A percentile compares a stretch with the other conserved stretches of the same genome.
Conservation (phyloP, 2,329 filamentous ascomycete species). For the Trichoderma gracile region DNA sequence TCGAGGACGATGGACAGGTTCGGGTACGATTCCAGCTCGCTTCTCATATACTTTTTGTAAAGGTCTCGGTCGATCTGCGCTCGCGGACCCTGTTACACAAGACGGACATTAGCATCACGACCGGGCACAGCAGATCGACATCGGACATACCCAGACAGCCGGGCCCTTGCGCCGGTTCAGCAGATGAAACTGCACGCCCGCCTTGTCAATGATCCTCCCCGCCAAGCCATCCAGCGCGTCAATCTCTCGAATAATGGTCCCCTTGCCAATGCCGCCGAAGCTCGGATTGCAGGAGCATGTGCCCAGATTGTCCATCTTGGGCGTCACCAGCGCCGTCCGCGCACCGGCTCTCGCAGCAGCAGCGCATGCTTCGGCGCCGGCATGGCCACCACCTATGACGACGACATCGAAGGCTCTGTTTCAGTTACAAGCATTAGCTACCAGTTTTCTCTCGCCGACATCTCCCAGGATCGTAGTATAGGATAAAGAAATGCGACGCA, state of each 20-base stretch:
- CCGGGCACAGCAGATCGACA: not conserved
- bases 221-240: conserved; percentile 92
- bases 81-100: conserved; percentile 64
- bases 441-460: not conserved
- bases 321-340: conserved; percentile 85
- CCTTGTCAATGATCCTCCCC: conserved; percentile 86
- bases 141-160: conserved; percentile 72
- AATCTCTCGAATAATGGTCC: conserved; percentile 91
- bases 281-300: conserved; percentile 97
- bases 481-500: conserved; percentile 26
- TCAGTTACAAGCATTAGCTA: not conserved
- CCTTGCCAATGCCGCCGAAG: conserved; percentile 98
- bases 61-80: conserved; percentile 92
- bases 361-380: conserved; percentile 88
- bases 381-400: conserved; percentile 94
- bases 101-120: not conserved
- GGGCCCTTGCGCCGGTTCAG: conserved; percentile 89
- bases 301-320: conserved; percentile 82
- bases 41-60: conserved; percentile 88
- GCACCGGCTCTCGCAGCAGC: conserved; percentile 88
- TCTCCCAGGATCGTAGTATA: not conserved
- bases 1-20: conserved; percentile 80
- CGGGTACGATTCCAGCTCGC: conserved; percentile 75
- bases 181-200: conserved; percentile 89
- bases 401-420: conserved; percentile 80